A percentile compares a stretch with the other conserved stretches of the same genome.
These are phyloP conservation scores for Coprinellus micaceus DNA, from an alignment of 768 basidiomycete species.

Conservation along the genomic window DNA sequence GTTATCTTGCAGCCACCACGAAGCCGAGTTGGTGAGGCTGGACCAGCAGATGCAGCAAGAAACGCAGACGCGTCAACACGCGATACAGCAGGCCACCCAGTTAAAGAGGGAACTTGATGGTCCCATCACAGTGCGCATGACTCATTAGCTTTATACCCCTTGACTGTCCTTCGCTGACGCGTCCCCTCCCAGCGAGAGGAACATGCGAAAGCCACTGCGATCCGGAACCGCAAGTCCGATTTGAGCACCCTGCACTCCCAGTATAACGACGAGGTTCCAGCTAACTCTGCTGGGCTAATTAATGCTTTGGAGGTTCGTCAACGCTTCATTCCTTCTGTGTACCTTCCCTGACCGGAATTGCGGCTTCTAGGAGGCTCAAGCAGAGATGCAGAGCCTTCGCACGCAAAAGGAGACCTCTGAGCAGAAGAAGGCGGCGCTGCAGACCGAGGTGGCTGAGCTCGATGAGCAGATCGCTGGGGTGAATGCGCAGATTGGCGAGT, in stretches of 20 bases:
- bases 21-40: constrained; percentile 36
- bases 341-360: background rate
- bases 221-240: constrained; percentile 23
- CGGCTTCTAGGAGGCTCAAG: constrained; percentile 46
- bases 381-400: constrained; percentile 44
- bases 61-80: constrained; percentile 15
- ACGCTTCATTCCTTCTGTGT: background rate
- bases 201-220: no score
- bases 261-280: constrained; percentile 66
- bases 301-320: constrained; percentile 47
- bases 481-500: constrained; percentile 48
- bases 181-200: no score
- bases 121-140: constrained; percentile 39
- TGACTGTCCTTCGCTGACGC: no score
- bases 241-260: constrained; percentile 50
- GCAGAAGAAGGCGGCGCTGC: constrained; percentile 43
- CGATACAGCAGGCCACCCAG: constrained; percentile 26
- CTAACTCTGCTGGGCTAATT: constrained; percentile 54
- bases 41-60: constrained; percentile 22
- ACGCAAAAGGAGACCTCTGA: constrained; percentile 48
- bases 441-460: constrained; percentile 41
- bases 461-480: constrained; percentile 42
- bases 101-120: constrained; percentile 24
- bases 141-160: no score
- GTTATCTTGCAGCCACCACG: constrained; percentile 39